Evolutionary conservation across 1,139 yeast genomes (phyloP), one percentile per base, ranked within the genome.

Genomic region (Suhomyces ambrosiae): DNA sequence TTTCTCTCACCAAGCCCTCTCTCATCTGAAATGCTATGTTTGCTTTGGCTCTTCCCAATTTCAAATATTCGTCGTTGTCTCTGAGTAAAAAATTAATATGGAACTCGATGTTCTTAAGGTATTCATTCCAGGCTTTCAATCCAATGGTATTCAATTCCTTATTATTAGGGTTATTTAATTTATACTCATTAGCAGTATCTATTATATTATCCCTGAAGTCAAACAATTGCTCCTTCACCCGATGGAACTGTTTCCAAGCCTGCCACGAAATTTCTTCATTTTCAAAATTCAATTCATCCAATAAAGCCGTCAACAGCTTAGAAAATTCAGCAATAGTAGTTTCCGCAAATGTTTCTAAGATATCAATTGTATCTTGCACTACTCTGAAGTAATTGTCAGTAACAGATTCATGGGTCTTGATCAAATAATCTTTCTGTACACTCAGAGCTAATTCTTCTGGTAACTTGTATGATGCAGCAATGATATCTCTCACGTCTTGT

Each of bases 21-120:
- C 94, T 77, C 43, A 69, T 65, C 62, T 88, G 96, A 59, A 86
- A 84, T 12, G 84, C 83, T 30, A 86, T 63, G 54, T 89, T 90
- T 13, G 95, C 95, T 57, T 82, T 78, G 10, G 95, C 90, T 53
- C 96, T 74, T 41, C 84, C 69, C 35, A 86, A 75, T 41, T 81
- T 79, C 49, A 87, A 65, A 55, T 80, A 84, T 45, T 82, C 83
- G 21, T 82, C 85, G 40, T 84, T 79, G 55, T 89, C 96, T 43
- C 79, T 74, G 23, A 79, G 64, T 40, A 88, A 59, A 26, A 80
- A 67, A 35, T 74, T 70, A 33, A 86, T 65, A 41, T 87, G 86
- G 46, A 70, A 67, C 48, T 80, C 82, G 14, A 85, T 71, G 41
- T 79, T 82, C 17, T 64, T 63, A 40, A 86, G 59, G 48, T 80